A percentile compares a stretch with the other conserved stretches of the same genome.
Evolutionary conservation across 805 yeast species (phyloP).

Genomic region (Myxozyma kluyveri): DNA sequence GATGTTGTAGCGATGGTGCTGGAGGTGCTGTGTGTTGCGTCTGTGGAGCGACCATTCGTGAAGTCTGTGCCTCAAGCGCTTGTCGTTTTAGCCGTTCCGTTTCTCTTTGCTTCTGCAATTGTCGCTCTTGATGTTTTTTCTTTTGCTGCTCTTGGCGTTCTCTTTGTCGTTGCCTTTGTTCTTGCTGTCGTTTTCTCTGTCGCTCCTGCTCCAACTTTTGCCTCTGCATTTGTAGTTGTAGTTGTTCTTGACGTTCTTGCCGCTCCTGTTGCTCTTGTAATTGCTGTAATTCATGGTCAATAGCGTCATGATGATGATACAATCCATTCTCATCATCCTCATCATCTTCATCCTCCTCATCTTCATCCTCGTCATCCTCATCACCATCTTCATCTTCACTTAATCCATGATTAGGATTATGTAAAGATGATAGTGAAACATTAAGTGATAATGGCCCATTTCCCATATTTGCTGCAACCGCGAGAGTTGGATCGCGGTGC

Average conservation of each 20-base stretch:
- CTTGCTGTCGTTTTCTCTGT: not conserved
- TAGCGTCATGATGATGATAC: slow-evolving; percentile 6
- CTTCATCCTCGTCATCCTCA: slow-evolving; percentile 3
- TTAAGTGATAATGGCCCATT: slow-evolving; percentile 6
- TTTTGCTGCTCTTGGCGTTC: not conserved
- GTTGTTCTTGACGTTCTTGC: slow-evolving; percentile 2
- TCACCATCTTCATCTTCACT: too few species aligned
- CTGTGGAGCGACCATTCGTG: too few species aligned
- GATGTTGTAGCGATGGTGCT: too few species aligned
- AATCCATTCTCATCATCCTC: slow-evolving; percentile 2
- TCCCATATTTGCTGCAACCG: slow-evolving; percentile 2
- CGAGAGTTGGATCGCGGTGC: slow-evolving; percentile 12
- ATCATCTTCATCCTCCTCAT: slow-evolving; percentile 6
- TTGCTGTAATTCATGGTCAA: slow-evolving; percentile 21
- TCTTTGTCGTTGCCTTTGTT: not conserved
- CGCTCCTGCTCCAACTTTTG: not conserved
- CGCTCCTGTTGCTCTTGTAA: slow-evolving; percentile 14
- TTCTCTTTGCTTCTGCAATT: too few species aligned
- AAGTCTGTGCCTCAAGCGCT: too few species aligned
- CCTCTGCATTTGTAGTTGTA: slow-evolving; percentile 1
- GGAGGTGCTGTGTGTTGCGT: too few species aligned
- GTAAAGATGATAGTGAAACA: slow-evolving; percentile 6
- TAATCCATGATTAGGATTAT: too few species aligned
- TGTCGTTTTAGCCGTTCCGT: too few species aligned
- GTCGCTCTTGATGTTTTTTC: not conserved